phyloP scores from a whole-genome alignment of 352 stramenopile species.

The Globisporangium uncinulatum region DNA sequence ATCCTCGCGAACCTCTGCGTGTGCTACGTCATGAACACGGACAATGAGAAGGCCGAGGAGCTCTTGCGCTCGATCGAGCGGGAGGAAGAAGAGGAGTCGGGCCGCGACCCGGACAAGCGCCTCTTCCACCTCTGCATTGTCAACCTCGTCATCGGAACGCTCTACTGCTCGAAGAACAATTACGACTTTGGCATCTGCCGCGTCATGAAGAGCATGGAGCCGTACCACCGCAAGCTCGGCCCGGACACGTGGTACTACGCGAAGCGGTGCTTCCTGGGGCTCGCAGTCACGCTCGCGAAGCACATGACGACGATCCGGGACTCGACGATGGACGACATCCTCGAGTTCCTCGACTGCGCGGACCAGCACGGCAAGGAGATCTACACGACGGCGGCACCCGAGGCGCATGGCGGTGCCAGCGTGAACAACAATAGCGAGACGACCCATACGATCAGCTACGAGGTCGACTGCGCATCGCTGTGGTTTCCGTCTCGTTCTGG shows the following conservation, averaged over 20 bases:
- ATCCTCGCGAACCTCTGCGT: constrained; percentile 97
- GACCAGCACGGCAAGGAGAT: constrained; percentile 92
- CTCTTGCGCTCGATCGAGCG: constrained; percentile 94
- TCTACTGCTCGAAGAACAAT: constrained; percentile 98
- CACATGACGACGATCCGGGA: constrained; percentile 95
- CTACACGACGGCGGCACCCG: constrained; percentile 68
- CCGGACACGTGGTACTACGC: constrained; percentile 96
- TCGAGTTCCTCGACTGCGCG: constrained; percentile 90
- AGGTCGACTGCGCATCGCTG: constrained; percentile 34
- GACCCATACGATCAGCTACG: constrained; percentile 89
- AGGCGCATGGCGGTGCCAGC: constrained; percentile 18
- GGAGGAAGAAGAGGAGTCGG: constrained; percentile 90
- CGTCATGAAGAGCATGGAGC: constrained; percentile 94
- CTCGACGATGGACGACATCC: constrained; percentile 92
- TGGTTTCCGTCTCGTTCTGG: background rate
- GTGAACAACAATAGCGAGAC: constrained; percentile 31
- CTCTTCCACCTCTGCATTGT: constrained; percentile 96
- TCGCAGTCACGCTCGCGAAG: constrained; percentile 92
- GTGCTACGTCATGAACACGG: constrained; percentile 96
- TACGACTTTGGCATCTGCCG: constrained; percentile 96
- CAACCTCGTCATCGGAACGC: constrained; percentile 96
- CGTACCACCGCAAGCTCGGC: constrained; percentile 94
- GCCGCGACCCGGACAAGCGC: constrained; percentile 85
- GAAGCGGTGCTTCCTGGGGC: constrained; percentile 93
- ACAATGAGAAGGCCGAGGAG: constrained; percentile 96